Conservation (phyloP, 306 rosid species). For the Elaeagnus macrophylla region DNA sequence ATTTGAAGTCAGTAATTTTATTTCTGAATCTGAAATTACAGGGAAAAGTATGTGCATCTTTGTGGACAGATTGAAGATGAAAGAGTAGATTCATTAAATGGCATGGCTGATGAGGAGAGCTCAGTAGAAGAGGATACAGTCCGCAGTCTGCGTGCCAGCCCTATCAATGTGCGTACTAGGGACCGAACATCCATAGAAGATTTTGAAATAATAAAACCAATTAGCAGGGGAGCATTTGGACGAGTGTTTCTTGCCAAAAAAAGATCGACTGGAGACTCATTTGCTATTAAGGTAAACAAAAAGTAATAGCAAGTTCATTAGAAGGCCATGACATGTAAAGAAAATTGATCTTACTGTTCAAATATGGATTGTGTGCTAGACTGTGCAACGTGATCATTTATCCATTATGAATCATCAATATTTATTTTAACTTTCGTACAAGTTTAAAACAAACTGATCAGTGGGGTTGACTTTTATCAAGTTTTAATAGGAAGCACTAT, state of each 20-base stretch:
- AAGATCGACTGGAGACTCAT: constrained; percentile 92
- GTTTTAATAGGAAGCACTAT: too few species aligned
- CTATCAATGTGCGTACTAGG: constrained; percentile 58
- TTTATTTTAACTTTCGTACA: too few species aligned
- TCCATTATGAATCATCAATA: too few species aligned
- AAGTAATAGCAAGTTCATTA: constrained; percentile 1
- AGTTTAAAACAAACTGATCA: too few species aligned
- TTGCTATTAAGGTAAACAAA: constrained; percentile 83
- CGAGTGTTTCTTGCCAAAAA: constrained; percentile 90
- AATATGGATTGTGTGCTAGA: too few species aligned
- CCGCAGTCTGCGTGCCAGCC: constrained; percentile 84
- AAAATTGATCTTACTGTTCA: too few species aligned
- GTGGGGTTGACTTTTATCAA: too few species aligned
- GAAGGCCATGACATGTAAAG: too few species aligned
- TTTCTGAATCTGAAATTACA: constrained; percentile 25
- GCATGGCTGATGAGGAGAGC: constrained; percentile 78
- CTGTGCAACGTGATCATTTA: too few species aligned
- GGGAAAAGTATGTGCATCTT: constrained; percentile 77
- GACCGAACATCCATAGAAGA: constrained; percentile 96
- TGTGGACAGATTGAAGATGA: constrained; percentile 92
- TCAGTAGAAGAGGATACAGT: constrained; percentile 69
- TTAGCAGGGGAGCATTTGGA: constrained; percentile 96
- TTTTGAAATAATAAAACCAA: constrained; percentile 90
- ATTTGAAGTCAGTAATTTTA: constrained; percentile 9
- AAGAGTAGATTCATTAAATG: constrained; percentile 56